A percentile compares a stretch with the other conserved stretches of the same genome.
Evolutionary conservation across 2,329 filamentous ascomycete genomes (phyloP).

Genomic region (Nemania sp.): DNA sequence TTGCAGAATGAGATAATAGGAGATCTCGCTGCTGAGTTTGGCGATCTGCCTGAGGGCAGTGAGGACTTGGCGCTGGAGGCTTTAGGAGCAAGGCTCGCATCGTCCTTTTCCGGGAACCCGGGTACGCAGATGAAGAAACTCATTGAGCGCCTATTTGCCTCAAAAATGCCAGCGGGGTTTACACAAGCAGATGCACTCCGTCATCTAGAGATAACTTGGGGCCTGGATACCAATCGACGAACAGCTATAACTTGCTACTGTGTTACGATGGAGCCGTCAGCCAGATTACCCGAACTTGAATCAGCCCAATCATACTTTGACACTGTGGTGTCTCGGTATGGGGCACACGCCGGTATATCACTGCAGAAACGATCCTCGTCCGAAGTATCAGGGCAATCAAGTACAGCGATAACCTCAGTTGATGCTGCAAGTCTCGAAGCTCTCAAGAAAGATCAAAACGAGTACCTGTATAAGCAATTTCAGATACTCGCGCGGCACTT

Average conservation of each 20-base stretch:
- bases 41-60: constrained; percentile 97
- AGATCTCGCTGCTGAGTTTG: constrained; percentile 97
- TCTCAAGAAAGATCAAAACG: constrained; percentile 86
- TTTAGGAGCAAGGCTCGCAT: constrained; percentile 90
- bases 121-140: constrained; percentile 95
- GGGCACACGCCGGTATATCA: constrained; percentile 77
- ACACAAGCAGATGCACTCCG: not conserved
- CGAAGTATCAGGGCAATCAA: not conserved
- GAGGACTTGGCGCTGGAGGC: constrained; percentile 97
- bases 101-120: constrained; percentile 95
- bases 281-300: constrained; percentile 83
- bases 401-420: not conserved
- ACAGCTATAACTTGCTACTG: constrained; percentile 86
- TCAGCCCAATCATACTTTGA: constrained; percentile 94
- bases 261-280: constrained; percentile 87
- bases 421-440: not conserved
- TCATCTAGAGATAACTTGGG: constrained; percentile 94
- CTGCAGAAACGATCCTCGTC: not conserved
- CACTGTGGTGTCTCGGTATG: constrained; percentile 85
- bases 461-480: constrained; percentile 96
- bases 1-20: constrained; percentile 98
- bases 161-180: constrained; percentile 92
- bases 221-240: constrained; percentile 80
- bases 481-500: constrained; percentile 89
- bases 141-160: constrained; percentile 91